Evolutionary conservation across 805 yeast genomes (phyloP), one percentile per base, ranked within the genome.

Genomic region (Metschnikowia gelsemii): DNA sequence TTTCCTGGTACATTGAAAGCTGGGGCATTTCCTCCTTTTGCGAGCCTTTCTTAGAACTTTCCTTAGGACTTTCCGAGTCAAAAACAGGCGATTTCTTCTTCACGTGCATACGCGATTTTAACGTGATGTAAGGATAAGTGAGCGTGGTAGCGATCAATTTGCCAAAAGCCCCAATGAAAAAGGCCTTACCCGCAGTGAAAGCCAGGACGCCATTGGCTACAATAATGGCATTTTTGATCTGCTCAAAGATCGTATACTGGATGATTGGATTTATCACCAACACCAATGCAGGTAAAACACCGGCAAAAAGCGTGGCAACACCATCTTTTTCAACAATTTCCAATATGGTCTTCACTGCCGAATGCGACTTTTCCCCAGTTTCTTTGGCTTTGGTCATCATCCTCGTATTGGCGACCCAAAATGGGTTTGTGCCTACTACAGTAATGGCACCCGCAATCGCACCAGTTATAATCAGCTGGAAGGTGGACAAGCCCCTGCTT

Each of bases 381-480:
- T 63, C 63, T 47, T 64, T 62, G 42, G 64, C 59, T 32, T 41
- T 40, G 38, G 90, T 88, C 53, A 95, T 86, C 77, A 84, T 80
- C 57, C 96, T 76, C 2, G 97, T 89, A 60, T 89, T 89, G 32
- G 95, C 93, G 32, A 89, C 95, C 97, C 97, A 89, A 52, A 87
- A 80, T 18, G 97, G 97, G 61, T 89, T 89, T 9, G 96, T 82
- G 8, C 82, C 73, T 16, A 85, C 68, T 36, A 89, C 85, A 3
- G 96, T 88, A 27, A 88, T 77, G 8, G 89, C 76, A 0, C 97
- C 96, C 2, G 96, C 95, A 56, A 87, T 72, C 1, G 93, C 83
- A 20, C 97, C 95, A 2, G 89, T 82, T 5, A 74, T 45, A 54
- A 88, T 82, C 40, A 87, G 77, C 63, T 87, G 89, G 4, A 72